phyloP scores from a whole-genome alignment of 371 early-diverging fungal species.

The Mortierella sp. region DNA sequence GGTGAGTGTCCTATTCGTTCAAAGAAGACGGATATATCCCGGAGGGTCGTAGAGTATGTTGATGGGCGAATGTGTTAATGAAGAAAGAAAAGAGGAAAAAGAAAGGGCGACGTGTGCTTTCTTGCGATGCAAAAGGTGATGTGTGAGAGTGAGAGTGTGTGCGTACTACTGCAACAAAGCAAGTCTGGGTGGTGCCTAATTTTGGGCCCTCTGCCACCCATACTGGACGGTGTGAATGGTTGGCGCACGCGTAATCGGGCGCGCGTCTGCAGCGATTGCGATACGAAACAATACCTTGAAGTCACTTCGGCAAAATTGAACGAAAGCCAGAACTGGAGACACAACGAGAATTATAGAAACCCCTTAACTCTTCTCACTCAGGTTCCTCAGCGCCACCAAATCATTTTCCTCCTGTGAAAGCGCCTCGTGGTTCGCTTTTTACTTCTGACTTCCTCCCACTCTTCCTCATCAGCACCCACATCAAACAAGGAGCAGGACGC shows the following conservation, averaged over 20 bases:
- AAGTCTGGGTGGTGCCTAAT: not conserved
- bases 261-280: slow-evolving; percentile 6
- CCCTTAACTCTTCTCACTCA: too few species aligned
- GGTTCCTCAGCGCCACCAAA: not conserved
- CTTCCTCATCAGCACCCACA: not conserved
- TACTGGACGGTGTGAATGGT: not conserved
- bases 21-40: slow-evolving; percentile 5
- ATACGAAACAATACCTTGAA: not conserved
- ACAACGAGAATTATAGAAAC: too few species aligned
- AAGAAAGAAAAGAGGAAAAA: not conserved
- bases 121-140: not conserved
- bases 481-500: not conserved
- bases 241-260: slow-evolving; percentile 15
- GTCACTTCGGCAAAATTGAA: too few species aligned
- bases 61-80: slow-evolving; percentile 1
- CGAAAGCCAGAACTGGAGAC: too few species aligned
- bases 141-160: not conserved
- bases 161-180: not conserved
- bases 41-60: not conserved
- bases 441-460: not conserved
- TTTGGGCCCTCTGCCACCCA: not conserved
- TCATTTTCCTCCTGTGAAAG: not conserved
- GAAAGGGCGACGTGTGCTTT: slow-evolving; percentile 8
- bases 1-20: not conserved
- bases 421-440: not conserved